Conservation (phyloP, 176 grass and related monocot genomes). For the Typha latifolia region DNA sequence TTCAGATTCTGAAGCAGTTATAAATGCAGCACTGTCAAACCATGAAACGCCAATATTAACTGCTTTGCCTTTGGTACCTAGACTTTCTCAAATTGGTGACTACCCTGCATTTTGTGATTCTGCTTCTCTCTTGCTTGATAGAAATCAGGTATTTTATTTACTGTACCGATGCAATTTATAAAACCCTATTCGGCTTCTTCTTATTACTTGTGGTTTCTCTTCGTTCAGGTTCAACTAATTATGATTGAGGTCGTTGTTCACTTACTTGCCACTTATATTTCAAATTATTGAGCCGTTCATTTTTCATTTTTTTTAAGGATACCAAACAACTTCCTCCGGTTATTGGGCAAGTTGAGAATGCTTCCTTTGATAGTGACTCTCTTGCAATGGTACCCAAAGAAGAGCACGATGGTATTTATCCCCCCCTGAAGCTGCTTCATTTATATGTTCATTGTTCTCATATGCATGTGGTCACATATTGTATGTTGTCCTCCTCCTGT, state of each 20-base stretch:
- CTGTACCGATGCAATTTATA: too few relatives aligned
- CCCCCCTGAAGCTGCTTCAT: neutral
- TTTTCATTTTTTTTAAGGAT: neutral
- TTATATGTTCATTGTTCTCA: neutral
- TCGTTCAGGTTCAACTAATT: too few relatives aligned
- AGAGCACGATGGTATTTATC: neutral
- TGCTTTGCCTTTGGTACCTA: neutral
- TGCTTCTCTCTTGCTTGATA: neutral
- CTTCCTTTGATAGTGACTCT: neutral
- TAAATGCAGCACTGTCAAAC: too few relatives aligned
- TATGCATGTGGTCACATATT: neutral
- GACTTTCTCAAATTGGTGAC: neutral
- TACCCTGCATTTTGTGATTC: neutral
- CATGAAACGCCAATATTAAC: slow-evolving; percentile 1
- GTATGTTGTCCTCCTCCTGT: neutral
- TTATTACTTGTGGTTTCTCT: too few relatives aligned
- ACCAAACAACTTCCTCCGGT: neutral
- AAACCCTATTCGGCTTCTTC: too few relatives aligned
- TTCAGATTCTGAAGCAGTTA: too few relatives aligned
- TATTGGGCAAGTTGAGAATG: neutral
- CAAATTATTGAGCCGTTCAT: neutral
- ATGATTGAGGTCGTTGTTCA: too few relatives aligned
- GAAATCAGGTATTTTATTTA: neutral
- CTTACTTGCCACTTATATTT: neutral
- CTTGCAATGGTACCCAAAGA: neutral